These are phyloP conservation scores for Gossypium gossypioides DNA, from an alignment of 441 rosid genomes.

Conservation along the genomic window DNA sequence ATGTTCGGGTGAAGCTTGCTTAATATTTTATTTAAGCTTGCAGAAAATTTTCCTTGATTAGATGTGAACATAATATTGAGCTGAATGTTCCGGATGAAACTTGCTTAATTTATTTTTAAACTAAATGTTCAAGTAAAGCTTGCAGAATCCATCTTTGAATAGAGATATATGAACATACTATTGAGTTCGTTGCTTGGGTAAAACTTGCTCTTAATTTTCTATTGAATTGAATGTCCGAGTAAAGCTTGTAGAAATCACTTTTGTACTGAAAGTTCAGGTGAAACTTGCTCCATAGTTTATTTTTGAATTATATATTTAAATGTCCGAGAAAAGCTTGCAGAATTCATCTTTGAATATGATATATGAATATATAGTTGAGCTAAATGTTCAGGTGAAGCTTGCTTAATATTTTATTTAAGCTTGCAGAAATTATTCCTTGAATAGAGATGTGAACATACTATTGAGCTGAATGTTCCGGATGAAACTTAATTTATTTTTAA, in stretches of 20 bases:
- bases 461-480: neutral
- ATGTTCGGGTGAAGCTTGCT: neutral
- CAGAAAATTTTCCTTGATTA: neutral
- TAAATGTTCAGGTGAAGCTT: neutral
- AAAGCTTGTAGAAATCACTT: neutral
- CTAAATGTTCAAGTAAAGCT: neutral
- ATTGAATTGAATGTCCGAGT: neutral
- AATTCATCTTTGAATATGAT: neutral
- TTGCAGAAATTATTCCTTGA: neutral
- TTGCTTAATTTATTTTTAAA: neutral
- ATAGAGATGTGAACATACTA: neutral
- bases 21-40: neutral
- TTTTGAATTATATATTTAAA: neutral
- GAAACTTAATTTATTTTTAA: neutral
- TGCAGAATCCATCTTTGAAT: neutral
- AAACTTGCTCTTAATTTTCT: neutral
- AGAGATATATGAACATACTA: neutral
- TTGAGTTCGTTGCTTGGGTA: neutral
- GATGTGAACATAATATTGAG: neutral
- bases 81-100: neutral
- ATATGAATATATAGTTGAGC: neutral
- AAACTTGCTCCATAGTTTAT: neutral
- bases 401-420: neutral
- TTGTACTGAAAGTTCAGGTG: neutral
- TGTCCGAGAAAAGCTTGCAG: neutral